Conservation (phyloP, 345 rosid genomes). For the Abelmoschus esculentus region DNA sequence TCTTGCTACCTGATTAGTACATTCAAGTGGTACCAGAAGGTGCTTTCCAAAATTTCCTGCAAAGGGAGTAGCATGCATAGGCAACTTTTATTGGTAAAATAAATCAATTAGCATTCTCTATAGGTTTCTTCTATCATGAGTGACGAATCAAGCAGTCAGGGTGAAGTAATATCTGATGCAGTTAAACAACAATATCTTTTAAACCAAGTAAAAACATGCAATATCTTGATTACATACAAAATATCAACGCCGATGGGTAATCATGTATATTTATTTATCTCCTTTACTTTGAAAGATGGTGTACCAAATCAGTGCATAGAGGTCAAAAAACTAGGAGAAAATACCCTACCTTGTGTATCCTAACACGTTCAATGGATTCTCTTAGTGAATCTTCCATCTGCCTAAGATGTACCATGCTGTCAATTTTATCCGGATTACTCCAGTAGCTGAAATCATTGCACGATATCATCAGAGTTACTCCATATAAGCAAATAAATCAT, state of each 20-base stretch:
- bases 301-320: background rate
- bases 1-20: conserved; percentile 50
- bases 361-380: conserved; percentile 50
- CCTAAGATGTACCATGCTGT: conserved; percentile 50
- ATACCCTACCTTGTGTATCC: conserved; percentile 44
- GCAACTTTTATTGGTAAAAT: background rate
- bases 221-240: background rate
- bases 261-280: background rate
- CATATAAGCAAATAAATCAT: background rate
- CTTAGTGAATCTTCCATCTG: conserved; percentile 75
- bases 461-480: conserved; percentile 2
- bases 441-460: conserved; percentile 53
- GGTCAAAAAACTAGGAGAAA: conserved; percentile 1
- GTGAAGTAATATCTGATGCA: background rate
- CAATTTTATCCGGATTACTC: conserved; percentile 61
- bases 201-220: conserved; percentile 4
- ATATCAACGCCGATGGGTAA: background rate
- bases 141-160: background rate
- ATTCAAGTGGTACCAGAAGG: conserved; percentile 51
- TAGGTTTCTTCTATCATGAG: background rate
- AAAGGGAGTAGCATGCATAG: conserved; percentile 4
- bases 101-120: conserved; percentile 4
- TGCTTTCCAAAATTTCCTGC: conserved; percentile 59
- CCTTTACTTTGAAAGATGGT: background rate
- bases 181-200: background rate